Base-by-base conservation (phyloP, 176 grass and related monocot genomes). In the Cymbopogon citratus region DNA sequence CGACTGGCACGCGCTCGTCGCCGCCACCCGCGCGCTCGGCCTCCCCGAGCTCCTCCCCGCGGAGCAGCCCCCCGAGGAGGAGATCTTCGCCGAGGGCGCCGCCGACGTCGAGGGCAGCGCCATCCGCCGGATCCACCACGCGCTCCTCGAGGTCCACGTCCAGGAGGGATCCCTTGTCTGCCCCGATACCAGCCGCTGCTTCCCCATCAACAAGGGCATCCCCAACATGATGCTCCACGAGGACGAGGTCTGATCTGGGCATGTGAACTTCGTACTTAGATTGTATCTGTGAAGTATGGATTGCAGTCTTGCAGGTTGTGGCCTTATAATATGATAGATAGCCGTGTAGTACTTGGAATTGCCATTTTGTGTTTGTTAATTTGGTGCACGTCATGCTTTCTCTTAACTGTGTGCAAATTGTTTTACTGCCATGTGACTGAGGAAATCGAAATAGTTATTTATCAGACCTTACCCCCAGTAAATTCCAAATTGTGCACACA, bases 221-320 rank as follows among this genome's bases (percentile, higher is more conserved):
- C 92, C 96, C 66, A 99, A 99, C 91, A 99, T 99, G 96, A 89
- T 99, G 57, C 96, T 99, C 66, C 88, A 95, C 68, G 92, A 99
- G 64, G 96, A 99, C 74, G 94, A 97, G 94, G 93, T 97, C 78
- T 80, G 65, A 80, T 69, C 12, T 39, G 21, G 63, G 45, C 35
- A 24, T 77, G 21, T 80, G 15, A 13, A 40, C 38, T 63, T 59
- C 11, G 1, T 63, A 27, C 66, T 87, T 49, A 26, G 10, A 69
- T 69, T 75, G 34, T 70, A 36, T 63, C 74, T 84, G 39, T 83
- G 59, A 73, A 57, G 27, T 79, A 73, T 64, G 63, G 10, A 68
- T 66, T 77, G 68, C 21, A 69, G 36, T 69, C 40, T 59, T 81
- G 68, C 33, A 69, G 36, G 69, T 52, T 16, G n/a, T 60, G 43